Base-by-base conservation (phyloP, 2,329 filamentous ascomycete genomes). In the Sclerotinia borealis region DNA sequence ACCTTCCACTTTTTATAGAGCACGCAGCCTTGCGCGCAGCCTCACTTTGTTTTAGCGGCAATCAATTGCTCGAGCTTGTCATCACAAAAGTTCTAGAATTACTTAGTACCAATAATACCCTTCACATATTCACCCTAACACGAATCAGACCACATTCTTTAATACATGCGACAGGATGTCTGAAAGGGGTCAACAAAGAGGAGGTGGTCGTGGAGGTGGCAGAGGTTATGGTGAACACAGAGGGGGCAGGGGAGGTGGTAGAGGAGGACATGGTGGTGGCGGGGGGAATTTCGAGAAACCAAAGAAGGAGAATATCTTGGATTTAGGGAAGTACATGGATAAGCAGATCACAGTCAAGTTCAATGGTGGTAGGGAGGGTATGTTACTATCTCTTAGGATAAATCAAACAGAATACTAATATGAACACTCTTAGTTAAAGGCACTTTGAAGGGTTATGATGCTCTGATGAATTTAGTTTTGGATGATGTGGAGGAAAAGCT, bases 241-340 rank as follows among this genome's bases (percentile, higher is more conserved):
- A 63, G 64, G 65, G n/a, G 68, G 59, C 7, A 63, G 63, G 9
- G 64, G 64, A 41, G 64, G 71, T 45, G 70, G 72, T 27, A 66
- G 72, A 67, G 72, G 71, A 45, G 67, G 67, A 7, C 72, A 75
- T 66, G 74, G 74, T 47, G 67, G 63, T 51, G 37, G 59, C 76
- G 76, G 79, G 71, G 77, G 58, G 19, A 64, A 79, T n/a, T 74
- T 84, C 66, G 91, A 96, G 78, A 85, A 88, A 72, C 91, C 92
- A 66, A 97, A 96, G 86, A 98, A 98, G 82, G 95, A 99, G 79
- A 98, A 97, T 76, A 99, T 99, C 72, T 85, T 99, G 61, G 93
- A 99, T 75, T 78, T 99, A 72, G 86, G 83, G 75, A 96, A 96
- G 80, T 99, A 98, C 78, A 92, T 96, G 89, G 92, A 99, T 77